Evolutionary conservation across 164 flowering plant species (phyloP).

Genomic region (Macadamia integrifolia): DNA sequence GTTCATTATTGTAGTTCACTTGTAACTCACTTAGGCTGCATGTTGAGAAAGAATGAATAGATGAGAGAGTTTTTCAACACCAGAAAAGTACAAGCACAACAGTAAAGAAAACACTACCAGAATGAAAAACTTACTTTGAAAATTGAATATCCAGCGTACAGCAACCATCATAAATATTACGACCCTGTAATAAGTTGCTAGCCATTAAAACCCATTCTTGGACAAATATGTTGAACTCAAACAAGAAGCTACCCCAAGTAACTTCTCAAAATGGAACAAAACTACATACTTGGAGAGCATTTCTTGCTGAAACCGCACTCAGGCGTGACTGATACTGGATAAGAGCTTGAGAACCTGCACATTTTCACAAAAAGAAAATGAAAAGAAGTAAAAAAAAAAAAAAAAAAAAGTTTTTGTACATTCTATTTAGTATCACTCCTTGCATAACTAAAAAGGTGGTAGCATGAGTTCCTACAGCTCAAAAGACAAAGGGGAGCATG

Average conservation of each 20-base stretch:
- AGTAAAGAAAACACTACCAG: not conserved
- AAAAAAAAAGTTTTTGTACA: not conserved
- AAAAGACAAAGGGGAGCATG: not conserved
- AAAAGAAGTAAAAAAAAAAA: not conserved
- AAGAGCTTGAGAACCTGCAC: conserved; percentile 90
- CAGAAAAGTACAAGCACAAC: not conserved
- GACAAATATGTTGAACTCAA: not conserved
- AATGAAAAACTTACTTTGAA: conserved; percentile 62
- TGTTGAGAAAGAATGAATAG: conserved; percentile 6
- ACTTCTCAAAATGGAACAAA: not conserved
- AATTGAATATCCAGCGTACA: conserved; percentile 96
- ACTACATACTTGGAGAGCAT: conserved; percentile 64
- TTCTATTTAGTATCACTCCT: conserved; percentile 1
- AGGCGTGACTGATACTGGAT: conserved; percentile 78
- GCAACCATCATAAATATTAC: conserved; percentile 98
- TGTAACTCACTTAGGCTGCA: conserved; percentile 91
- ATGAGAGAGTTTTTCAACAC: conserved; percentile 6
- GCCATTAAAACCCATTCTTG: not conserved
- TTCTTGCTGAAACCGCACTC: conserved; percentile 80
- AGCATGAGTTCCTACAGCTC: conserved; percentile 8
- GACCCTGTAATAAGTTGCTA: conserved; percentile 49
- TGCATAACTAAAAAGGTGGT: conserved; percentile 2
- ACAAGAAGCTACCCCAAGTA: not conserved
- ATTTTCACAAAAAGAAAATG: conserved; percentile 5
- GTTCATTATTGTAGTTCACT: conserved; percentile 94